Conservation (phyloP, 257 asterid species). For the Oldenlandia corymbosa region DNA sequence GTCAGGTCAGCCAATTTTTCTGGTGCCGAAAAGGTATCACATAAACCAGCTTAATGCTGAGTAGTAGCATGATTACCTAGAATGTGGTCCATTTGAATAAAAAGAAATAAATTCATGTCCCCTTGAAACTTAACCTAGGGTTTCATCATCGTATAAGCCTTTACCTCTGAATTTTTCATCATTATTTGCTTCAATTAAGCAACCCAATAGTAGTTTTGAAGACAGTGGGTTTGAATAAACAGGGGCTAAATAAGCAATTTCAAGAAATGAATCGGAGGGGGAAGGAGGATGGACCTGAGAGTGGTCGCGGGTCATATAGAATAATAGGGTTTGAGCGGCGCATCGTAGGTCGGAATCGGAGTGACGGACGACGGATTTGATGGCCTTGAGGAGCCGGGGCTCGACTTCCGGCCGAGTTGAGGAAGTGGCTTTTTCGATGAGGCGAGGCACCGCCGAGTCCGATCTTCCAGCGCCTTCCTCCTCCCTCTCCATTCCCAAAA, state of each 20-base stretch:
- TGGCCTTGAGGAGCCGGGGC: conserved; percentile 79
- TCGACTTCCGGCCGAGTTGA: conserved; percentile 75
- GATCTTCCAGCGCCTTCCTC: conserved; percentile 1
- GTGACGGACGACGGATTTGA: conserved; percentile 66
- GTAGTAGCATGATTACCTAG: too few species aligned
- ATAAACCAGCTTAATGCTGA: too few species aligned
- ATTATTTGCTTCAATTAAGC: too few species aligned
- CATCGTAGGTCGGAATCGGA: conserved; percentile 77
- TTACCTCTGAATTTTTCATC: too few species aligned
- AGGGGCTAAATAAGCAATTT: not conserved
- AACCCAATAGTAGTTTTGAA: too few species aligned
- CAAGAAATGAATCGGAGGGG: not conserved
- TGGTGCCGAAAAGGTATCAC: too few species aligned
- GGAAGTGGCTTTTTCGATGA: conserved; percentile 61
- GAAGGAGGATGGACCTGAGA: conserved; percentile 52
- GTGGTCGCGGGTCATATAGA: conserved; percentile 77
- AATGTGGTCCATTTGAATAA: too few species aligned
- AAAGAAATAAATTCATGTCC: too few species aligned
- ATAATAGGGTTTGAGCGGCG: conserved; percentile 74
- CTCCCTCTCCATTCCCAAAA: conserved; percentile 4
- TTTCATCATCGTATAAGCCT: too few species aligned
- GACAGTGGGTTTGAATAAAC: too few species aligned
- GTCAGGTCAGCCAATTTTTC: too few species aligned
- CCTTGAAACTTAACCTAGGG: too few species aligned
- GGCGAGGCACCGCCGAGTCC: conserved; percentile 44